Percentiles rank a stretch among this genome's conserved stretches.
Conservation (phyloP, 192 early-diverging fungal species). For the Podila clonocystis region DNA sequence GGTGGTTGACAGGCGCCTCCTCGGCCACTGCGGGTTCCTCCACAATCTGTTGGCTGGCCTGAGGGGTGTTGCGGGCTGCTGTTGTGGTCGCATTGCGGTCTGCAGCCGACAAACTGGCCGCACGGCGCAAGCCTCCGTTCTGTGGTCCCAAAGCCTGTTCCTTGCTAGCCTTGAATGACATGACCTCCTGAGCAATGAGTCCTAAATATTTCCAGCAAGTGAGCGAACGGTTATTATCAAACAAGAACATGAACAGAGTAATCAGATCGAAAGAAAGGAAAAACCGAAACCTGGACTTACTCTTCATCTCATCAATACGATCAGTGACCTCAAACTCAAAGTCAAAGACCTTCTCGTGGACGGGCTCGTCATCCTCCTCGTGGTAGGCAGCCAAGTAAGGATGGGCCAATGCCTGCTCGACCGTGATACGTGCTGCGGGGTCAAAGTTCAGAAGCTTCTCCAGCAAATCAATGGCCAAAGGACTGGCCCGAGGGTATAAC, state of each 20-base stretch:
- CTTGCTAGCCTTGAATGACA: constrained; percentile 79
- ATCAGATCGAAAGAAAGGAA: background rate
- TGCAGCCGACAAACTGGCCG: constrained; percentile 55
- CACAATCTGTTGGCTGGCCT: constrained; percentile 55
- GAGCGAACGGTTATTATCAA: constrained; percentile 48
- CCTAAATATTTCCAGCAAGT: constrained; percentile 40
- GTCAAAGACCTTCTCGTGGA: constrained; percentile 76
- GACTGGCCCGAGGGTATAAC: constrained; percentile 88
- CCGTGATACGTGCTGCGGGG: constrained; percentile 90
- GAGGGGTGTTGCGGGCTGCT: constrained; percentile 47
- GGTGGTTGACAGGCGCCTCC: constrained; percentile 35
- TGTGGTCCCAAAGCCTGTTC: constrained; percentile 52
- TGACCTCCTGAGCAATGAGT: constrained; percentile 85
- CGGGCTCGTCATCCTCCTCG: constrained; percentile 88
- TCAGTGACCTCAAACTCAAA: constrained; percentile 86
- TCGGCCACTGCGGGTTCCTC: constrained; percentile 55
- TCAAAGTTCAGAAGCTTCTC: constrained; percentile 92
- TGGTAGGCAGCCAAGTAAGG: constrained; percentile 95
- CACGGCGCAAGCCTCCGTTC: constrained; percentile 29
- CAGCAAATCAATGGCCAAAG: constrained; percentile 86
- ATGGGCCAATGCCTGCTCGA: constrained; percentile 92
- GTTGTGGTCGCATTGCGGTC: constrained; percentile 55
- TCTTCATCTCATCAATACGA: constrained; percentile 81
- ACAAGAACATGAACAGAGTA: background rate
- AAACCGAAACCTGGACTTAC: constrained; percentile 40